Percentiles rank a stretch among this genome's conserved stretches.
phyloP scores from a whole-genome alignment of 352 stramenopile genomes.

The Phytopythium chamaehyphon region DNA sequence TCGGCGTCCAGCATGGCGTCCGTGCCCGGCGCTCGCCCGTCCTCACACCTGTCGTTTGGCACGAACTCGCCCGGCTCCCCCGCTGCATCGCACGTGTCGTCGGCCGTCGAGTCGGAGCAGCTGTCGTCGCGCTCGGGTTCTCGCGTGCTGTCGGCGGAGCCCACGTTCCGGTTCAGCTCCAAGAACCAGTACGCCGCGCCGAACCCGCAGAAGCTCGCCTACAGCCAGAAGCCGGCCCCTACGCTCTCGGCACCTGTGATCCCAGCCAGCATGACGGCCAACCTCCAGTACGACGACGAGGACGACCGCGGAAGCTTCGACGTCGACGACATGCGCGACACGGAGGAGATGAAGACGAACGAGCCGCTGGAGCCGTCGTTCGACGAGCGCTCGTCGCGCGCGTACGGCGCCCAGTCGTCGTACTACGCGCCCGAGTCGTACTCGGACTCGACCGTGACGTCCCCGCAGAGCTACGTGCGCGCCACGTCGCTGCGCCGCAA shows the following conservation, averaged over 20 bases:
- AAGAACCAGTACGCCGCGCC: conserved; percentile 11
- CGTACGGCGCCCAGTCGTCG: conserved; percentile 16
- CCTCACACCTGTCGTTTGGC: conserved; percentile 17
- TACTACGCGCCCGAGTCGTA: conserved; percentile 33
- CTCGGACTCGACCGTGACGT: conserved; percentile 42
- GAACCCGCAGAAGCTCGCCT: conserved; percentile 21
- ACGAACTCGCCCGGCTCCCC: conserved; percentile 17
- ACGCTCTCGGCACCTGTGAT: conserved; percentile 38
- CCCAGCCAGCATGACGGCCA: conserved; percentile 17
- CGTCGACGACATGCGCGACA: conserved; percentile 76
- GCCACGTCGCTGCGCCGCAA: conserved; percentile 65
- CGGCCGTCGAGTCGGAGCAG: conserved; percentile 9
- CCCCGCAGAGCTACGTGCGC: conserved; percentile 69
- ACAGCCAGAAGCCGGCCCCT: conserved; percentile 18
- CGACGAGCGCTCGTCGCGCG: conserved; percentile 11
- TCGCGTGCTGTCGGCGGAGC: conserved; percentile 9
- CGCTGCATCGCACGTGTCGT: conserved; percentile 9
- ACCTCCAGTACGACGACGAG: conserved; percentile 32
- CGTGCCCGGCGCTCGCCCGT: conserved; percentile 13
- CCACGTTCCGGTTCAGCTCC: conserved; percentile 8
- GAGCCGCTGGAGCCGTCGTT: conserved; percentile 26
- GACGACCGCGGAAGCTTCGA: conserved; percentile 74
- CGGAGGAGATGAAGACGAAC: conserved; percentile 31
- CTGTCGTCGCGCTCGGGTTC: conserved; percentile 13
- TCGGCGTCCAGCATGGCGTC: conserved; percentile 3